Conservation (phyloP, 345 rosid genomes). For the Sonneratia caseolaris region DNA sequence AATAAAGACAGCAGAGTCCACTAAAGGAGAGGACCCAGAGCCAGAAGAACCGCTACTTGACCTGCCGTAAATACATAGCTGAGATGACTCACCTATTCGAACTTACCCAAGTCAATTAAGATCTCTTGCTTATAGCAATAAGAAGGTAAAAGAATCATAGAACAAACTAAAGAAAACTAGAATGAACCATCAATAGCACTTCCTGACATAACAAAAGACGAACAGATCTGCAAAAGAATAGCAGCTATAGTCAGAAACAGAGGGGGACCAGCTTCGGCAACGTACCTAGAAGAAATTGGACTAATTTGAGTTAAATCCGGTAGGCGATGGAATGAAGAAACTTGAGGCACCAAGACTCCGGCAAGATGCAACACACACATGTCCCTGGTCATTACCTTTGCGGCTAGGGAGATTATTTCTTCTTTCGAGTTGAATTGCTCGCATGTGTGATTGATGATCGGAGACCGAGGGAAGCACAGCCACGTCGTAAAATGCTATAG, state of each 20-base stretch:
- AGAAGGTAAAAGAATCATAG: not conserved
- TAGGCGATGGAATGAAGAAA: not conserved
- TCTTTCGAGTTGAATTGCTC: not conserved
- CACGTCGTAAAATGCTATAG: not conserved
- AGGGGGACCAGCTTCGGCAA: not conserved
- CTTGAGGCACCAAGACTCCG: not conserved
- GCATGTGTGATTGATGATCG: not conserved
- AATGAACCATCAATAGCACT: not conserved
- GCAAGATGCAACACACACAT: not conserved
- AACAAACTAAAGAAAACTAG: not conserved
- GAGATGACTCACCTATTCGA: not conserved
- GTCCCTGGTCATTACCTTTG: not conserved
- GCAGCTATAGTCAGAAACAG: not conserved
- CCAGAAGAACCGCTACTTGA: not conserved
- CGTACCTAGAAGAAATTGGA: not conserved
- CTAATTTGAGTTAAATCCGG: not conserved
- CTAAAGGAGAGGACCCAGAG: too few relatives aligned
- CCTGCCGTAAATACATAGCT: not conserved
- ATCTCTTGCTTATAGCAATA: too few relatives aligned
- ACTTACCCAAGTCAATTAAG: not conserved
- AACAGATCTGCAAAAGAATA: not conserved
- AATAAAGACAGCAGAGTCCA: not conserved
- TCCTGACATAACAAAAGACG: not conserved
- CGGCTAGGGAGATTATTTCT: not conserved
- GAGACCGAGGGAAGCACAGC: not conserved